Evolutionary conservation across 805 yeast genomes (phyloP), one percentile per base, ranked within the genome.

Genomic region (Yamadazyma philogaea): DNA sequence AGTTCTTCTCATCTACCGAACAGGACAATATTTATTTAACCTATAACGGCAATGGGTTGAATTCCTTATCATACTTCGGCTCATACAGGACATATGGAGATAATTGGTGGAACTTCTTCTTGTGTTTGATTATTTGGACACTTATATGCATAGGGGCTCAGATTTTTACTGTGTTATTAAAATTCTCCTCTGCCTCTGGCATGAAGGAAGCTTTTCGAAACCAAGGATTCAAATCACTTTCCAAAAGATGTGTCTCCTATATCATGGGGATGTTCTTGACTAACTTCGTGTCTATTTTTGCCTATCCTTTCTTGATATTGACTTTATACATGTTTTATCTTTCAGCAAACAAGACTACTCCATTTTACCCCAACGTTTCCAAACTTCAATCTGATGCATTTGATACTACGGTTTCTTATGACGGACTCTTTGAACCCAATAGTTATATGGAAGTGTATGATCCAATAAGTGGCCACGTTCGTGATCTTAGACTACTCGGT

Each of bases 51-150:
- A 66, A 67, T 15, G 78, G 79, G 0, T 60, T 77, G 21, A 61
- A 61, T 33, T 53, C 68, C 1, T 53, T 75, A 30, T 59, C 72
- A 1, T 57, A 59, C 21, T 61, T 59, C 35, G 51, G 58, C 16
- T 52, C 60, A 5, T 55, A 55, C 22, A 54, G 49, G 11, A 48
- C 57, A 8, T 50, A 51, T 2, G 47, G 51, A 21, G 52, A 53
- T 17, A 64, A 59, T 27, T 75, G 80, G 81, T 64, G 62, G 40
- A 63, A 64, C 50, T 72, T 75, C 50, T 62, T 77, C 51, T 42
- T 70, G 4, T 55, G 61, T 22, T 53, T 69, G 20, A 16, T 57
- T 1, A 47, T 59, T 12, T 59, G 68, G 59, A 53, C 61, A 1
- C 41, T 50, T 0, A 40, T 57, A 11, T 60, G 57, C 22, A 44